Evolutionary conservation across 352 stramenopile genomes (phyloP).

Genomic region (Phytophthora kernoviae): DNA sequence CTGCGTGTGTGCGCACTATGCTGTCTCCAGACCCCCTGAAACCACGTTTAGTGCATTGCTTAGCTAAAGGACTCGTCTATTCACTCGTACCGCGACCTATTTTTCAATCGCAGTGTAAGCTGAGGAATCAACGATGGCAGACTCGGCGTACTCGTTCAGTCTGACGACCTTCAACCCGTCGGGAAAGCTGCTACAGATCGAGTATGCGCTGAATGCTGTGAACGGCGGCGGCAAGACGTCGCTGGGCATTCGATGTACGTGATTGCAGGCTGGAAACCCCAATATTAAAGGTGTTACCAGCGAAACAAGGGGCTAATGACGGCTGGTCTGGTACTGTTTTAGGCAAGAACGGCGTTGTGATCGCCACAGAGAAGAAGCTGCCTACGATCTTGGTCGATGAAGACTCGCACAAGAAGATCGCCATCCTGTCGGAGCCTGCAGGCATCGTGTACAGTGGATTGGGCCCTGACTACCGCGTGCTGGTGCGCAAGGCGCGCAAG

Average conservation of each 20-base stretch:
- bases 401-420: conserved; percentile 96
- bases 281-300: background rate
- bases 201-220: conserved; percentile 99
- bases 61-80: too few relatives aligned
- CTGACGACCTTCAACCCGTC: conserved; percentile 99
- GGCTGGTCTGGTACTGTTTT: conserved; percentile 9
- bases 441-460: conserved; percentile 98
- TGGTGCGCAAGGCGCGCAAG: conserved; percentile 96
- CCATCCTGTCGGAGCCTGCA: conserved; percentile 90
- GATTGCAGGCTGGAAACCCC: background rate
- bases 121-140: conserved; percentile 81
- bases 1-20: background rate
- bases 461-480: conserved; percentile 98
- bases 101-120: conserved; percentile 5
- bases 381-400: conserved; percentile 96
- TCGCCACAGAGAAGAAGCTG: conserved; percentile 99
- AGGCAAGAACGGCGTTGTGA: conserved; percentile 99
- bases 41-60: too few relatives aligned
- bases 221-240: conserved; percentile 96
- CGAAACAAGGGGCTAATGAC: background rate
- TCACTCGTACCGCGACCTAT: too few relatives aligned
- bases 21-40: background rate
- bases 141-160: conserved; percentile 99
- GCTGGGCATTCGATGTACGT: conserved; percentile 95
- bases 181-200: conserved; percentile 99